These are phyloP conservation scores for Nothopassalora personata DNA, from an alignment of 2,329 filamentous ascomycete species.

Conservation along the genomic window DNA sequence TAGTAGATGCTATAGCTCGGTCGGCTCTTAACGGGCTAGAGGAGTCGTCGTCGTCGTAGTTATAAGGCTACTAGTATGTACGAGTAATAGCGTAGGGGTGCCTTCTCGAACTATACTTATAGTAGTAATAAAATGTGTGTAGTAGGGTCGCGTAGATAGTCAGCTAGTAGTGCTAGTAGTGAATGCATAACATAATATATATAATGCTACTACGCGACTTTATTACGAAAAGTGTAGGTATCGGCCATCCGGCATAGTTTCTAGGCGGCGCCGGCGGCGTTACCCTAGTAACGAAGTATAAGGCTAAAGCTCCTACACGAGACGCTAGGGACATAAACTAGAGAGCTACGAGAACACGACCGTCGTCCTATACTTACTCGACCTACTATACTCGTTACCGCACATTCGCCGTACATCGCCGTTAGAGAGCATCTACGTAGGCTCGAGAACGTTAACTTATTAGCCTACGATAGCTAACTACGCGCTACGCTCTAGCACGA, in stretches of 20 bases:
- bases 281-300: background rate
- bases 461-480: background rate
- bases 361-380: background rate
- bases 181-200: too few species aligned
- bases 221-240: background rate
- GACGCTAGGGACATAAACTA: background rate
- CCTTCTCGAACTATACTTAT: constrained; percentile 2
- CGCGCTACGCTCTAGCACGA: background rate
- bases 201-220: background rate
- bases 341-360: background rate
- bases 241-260: too few species aligned
- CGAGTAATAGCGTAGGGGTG: constrained; percentile 1
- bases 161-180: background rate
- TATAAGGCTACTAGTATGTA: background rate
- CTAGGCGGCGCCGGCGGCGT: too few species aligned
- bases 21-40: constrained; percentile 2
- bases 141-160: background rate
- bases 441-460: background rate
- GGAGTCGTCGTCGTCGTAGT: background rate
- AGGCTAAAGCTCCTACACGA: too few species aligned
- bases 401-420: background rate
- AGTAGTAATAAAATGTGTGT: too few species aligned
- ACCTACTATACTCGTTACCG: constrained; percentile 6
- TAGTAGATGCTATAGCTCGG: constrained; percentile 7
- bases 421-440: background rate